Conservation (phyloP, 2,329 filamentous ascomycete genomes). For the Penicillium hordei region DNA sequence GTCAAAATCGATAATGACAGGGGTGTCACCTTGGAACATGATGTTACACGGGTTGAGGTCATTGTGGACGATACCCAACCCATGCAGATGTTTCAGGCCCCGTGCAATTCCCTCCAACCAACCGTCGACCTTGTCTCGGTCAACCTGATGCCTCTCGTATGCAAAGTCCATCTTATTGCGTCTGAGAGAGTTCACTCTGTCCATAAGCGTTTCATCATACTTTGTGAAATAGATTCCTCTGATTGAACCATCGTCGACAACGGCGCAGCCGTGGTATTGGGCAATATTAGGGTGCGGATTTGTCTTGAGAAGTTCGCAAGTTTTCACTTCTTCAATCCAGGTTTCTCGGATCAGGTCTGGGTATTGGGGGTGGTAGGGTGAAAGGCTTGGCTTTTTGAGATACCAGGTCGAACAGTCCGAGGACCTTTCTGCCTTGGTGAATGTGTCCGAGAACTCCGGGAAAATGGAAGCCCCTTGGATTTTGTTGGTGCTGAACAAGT, state of each 20-base stretch:
- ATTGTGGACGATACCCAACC: slow-evolving; percentile 82
- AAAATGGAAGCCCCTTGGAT: not conserved
- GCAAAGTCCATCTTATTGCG: not conserved
- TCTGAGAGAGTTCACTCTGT: not conserved
- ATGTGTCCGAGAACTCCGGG: slow-evolving; percentile 4
- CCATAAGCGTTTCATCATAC: slow-evolving; percentile 8
- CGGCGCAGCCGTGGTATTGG: slow-evolving; percentile 7
- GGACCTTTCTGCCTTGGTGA: not conserved
- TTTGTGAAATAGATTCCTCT: slow-evolving; percentile 5
- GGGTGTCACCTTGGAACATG: slow-evolving; percentile 59
- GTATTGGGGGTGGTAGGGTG: not conserved
- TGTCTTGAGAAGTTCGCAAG: slow-evolving; percentile 3
- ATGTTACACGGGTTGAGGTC: slow-evolving; percentile 95
- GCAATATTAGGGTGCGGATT: slow-evolving; percentile 7
- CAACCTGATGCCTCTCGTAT: not conserved
- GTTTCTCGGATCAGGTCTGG: not conserved
- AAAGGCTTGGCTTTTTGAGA: slow-evolving; percentile 8
- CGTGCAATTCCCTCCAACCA: slow-evolving; percentile 19
- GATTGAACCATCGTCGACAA: not conserved
- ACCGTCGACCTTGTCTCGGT: not conserved
- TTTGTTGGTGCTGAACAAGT: slow-evolving; percentile 6
- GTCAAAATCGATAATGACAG: slow-evolving; percentile 19
- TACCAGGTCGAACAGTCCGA: not conserved
- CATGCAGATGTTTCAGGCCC: slow-evolving; percentile 81
- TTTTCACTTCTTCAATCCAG: slow-evolving; percentile 2